Evolutionary conservation across 106 monocot genomes (phyloP).

Genomic region (Acanthochlamys bracteata): DNA sequence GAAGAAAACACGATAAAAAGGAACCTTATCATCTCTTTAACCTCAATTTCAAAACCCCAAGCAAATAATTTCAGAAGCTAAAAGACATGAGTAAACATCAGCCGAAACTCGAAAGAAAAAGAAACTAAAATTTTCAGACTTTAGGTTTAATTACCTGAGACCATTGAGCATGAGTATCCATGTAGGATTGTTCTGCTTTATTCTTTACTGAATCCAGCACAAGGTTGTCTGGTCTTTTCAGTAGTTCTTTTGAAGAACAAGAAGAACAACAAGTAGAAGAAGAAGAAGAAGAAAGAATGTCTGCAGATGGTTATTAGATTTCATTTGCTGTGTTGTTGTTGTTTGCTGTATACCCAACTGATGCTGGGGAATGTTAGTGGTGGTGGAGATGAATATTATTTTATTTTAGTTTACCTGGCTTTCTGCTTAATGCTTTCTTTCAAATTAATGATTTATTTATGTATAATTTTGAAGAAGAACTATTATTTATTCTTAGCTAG

Average conservation of each 20-base stretch:
- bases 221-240: background rate
- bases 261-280: no score
- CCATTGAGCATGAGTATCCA: constrained; percentile 8
- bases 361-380: no score
- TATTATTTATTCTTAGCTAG: no score
- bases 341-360: no score
- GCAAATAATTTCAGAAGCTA: background rate
- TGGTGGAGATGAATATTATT: no score
- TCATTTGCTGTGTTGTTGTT: no score
- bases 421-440: no score
- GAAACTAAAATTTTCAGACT: background rate
- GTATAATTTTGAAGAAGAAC: no score
- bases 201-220: background rate
- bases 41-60: background rate
- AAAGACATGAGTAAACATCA: background rate
- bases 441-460: no score
- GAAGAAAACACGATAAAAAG: background rate
- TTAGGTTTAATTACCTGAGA: background rate
- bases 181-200: background rate
- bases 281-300: no score
- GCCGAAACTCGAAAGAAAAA: background rate
- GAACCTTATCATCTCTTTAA: background rate
- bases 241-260: background rate
- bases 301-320: no score
- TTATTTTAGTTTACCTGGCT: no score